Conservation (phyloP, 306 rosid species). For the Dalbergia cochinchinensis region DNA sequence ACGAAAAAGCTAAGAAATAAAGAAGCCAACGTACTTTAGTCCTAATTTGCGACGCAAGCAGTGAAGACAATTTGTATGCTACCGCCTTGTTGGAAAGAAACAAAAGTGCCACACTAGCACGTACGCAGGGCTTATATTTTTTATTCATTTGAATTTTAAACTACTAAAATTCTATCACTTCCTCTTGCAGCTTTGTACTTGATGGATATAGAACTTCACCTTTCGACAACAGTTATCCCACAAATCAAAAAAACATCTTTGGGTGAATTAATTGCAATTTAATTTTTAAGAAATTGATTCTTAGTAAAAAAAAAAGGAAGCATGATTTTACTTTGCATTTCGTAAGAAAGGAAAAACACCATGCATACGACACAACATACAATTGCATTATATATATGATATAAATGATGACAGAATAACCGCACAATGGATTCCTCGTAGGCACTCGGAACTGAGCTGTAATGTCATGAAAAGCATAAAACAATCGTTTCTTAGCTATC, state of each 20-base stretch:
- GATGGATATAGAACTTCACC: background rate
- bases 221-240: background rate
- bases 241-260: background rate
- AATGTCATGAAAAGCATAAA: conserved; percentile 44
- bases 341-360: no score
- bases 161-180: background rate
- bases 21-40: background rate
- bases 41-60: background rate
- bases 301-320: no score
- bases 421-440: conserved; percentile 5
- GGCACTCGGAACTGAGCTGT: conserved; percentile 42
- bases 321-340: no score
- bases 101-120: background rate
- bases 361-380: no score
- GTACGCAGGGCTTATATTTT: no score
- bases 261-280: background rate
- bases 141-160: no score
- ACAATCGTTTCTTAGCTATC: conserved; percentile 9
- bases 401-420: background rate
- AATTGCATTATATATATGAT: background rate
- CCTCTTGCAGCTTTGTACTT: background rate
- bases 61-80: background rate
- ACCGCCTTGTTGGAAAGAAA: background rate
- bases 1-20: background rate
- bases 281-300: no score